Conservation (phyloP, 306 rosid genomes). For the Lupinus albus region DNA sequence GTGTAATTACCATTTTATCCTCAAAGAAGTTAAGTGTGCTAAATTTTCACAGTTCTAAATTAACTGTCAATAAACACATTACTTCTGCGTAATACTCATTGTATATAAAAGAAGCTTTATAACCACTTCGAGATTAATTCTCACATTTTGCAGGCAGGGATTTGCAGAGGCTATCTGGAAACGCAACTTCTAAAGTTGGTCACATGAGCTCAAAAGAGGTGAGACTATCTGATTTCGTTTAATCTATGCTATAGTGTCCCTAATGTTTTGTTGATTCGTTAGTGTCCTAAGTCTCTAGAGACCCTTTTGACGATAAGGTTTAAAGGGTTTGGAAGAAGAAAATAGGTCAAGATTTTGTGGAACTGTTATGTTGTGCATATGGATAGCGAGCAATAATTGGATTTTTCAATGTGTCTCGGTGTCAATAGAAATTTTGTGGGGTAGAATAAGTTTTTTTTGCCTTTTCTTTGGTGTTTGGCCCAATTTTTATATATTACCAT, state of each 20-base stretch:
- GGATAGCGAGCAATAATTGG: too few species aligned
- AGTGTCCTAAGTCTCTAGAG: too few species aligned
- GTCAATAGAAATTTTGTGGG: too few species aligned
- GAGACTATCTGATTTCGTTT: slow-evolving; percentile 6
- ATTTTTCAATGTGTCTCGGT: too few species aligned
- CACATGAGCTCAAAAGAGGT: slow-evolving; percentile 64
- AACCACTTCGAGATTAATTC: slow-evolving; percentile 56
- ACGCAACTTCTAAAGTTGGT: slow-evolving; percentile 67
- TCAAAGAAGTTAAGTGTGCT: not conserved
- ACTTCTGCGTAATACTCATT: slow-evolving; percentile 7
- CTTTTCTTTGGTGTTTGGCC: too few species aligned
- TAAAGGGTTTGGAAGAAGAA: too few species aligned
- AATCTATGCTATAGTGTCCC: not conserved
- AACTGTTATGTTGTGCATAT: too few species aligned
- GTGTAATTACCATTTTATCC: not conserved
- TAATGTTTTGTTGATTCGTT: not conserved
- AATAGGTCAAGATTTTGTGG: too few species aligned
- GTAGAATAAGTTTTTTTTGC: too few species aligned
- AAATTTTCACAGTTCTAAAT: not conserved
- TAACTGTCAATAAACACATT: not conserved
- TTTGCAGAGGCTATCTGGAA: slow-evolving; percentile 81
- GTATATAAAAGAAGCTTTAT: slow-evolving; percentile 28
- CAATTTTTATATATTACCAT: too few species aligned
- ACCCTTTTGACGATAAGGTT: too few species aligned
- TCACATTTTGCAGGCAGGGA: slow-evolving; percentile 89